phyloP scores from a whole-genome alignment of 2,329 filamentous ascomycete species.

The Chrysoporthe puriensis region DNA sequence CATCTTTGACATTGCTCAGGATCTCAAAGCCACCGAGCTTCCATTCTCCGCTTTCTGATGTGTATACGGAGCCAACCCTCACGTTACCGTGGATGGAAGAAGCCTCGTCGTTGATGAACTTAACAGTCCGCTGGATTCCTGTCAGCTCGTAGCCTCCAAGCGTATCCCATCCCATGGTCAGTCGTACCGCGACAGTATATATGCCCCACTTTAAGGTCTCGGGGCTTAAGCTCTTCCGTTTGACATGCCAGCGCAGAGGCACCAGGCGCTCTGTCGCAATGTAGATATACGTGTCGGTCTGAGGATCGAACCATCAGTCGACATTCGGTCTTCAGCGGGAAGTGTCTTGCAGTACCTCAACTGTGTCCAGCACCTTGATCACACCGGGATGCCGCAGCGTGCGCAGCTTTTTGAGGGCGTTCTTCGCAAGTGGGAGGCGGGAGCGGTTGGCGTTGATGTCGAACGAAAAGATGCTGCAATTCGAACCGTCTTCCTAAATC shows the following conservation, averaged over 20 bases:
- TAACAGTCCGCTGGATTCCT: constrained; percentile 73
- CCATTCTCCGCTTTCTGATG: constrained; percentile 96
- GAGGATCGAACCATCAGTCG: constrained; percentile 20
- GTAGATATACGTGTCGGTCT: constrained; percentile 95
- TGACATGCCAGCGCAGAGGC: constrained; percentile 87
- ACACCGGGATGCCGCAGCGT: constrained; percentile 94
- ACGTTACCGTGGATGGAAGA: constrained; percentile 88
- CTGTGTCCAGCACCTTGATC: constrained; percentile 89
- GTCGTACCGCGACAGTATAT: constrained; percentile 75
- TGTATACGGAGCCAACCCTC: constrained; percentile 85
- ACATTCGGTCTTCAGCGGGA: constrained; percentile 28
- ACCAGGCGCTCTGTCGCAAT: constrained; percentile 91
- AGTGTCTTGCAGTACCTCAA: constrained; percentile 66
- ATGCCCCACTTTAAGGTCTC: constrained; percentile 98
- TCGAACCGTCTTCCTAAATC: constrained; percentile 82
- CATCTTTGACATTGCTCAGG: constrained; percentile 92
- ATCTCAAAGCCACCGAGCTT: constrained; percentile 94
- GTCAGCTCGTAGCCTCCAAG: constrained; percentile 10
- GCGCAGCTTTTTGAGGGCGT: constrained; percentile 90
- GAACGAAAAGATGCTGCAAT: constrained; percentile 97
- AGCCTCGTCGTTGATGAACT: constrained; percentile 95
- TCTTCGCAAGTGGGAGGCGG: constrained; percentile 83
- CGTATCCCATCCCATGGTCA: background rate
- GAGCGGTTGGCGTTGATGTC: constrained; percentile 82
- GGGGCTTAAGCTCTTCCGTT: constrained; percentile 81